A percentile compares a stretch with the other conserved stretches of the same genome.
These are phyloP conservation scores for Aquilaria agallochum DNA, from an alignment of 441 rosid species.

Conservation along the genomic window DNA sequence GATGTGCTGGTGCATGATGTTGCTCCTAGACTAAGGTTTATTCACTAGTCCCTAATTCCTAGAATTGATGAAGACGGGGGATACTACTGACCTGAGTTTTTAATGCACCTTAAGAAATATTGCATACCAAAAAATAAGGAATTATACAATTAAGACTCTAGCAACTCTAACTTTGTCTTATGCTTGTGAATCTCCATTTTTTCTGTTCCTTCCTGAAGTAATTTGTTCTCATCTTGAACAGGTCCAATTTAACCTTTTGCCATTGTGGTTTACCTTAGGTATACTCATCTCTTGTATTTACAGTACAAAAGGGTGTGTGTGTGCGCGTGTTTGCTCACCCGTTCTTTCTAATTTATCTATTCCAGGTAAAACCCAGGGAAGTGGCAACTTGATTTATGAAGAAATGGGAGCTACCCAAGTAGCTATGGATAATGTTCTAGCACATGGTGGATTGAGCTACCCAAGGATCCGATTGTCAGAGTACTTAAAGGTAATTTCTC, in stretches of 20 bases:
- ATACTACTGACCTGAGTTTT: too few species aligned
- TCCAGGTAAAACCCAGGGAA: constrained; percentile 55
- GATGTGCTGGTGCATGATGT: too few species aligned
- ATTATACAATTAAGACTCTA: too few species aligned
- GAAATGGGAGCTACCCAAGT: constrained; percentile 31
- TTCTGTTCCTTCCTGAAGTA: constrained; percentile 12
- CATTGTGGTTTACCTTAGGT: constrained; percentile 75
- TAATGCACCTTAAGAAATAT: too few species aligned
- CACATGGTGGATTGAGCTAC: constrained; percentile 34
- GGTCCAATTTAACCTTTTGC: constrained; percentile 61
- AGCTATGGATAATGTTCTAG: constrained; percentile 30
- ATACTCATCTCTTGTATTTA: constrained; percentile 21
- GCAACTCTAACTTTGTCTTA: too few species aligned
- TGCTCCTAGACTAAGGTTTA: too few species aligned
- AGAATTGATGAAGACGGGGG: too few species aligned
- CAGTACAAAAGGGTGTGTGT: background rate
- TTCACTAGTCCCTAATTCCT: too few species aligned
- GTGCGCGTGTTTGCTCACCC: background rate
- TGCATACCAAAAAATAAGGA: too few species aligned
- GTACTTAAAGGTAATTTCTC: constrained; percentile 51
- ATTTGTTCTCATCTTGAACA: constrained; percentile 29
- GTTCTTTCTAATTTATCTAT: constrained; percentile 1
- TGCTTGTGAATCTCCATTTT: too few species aligned
- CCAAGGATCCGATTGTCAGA: constrained; percentile 55
- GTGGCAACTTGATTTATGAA: constrained; percentile 40